Percentiles rank a stretch among this genome's conserved stretches.
Evolutionary conservation across 805 yeast genomes (phyloP).

Genomic region (Candida germanica): DNA sequence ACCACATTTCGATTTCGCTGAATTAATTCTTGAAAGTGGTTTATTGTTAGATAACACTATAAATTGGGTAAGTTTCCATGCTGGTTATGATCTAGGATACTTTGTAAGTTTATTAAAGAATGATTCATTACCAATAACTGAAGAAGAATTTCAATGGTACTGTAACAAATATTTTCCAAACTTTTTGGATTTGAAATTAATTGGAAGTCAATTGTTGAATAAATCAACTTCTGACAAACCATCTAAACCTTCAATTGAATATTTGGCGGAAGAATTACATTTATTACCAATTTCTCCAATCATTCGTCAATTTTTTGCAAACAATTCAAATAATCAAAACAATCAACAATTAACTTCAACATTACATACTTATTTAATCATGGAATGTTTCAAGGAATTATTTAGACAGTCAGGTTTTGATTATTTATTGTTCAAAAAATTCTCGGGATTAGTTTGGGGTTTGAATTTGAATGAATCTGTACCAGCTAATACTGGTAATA

Average conservation of each 20-base stretch:
- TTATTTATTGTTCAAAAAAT: slow-evolving; percentile 25
- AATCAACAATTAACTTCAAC: slow-evolving; percentile 45
- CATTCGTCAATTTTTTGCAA: slow-evolving; percentile 38
- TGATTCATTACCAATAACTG: slow-evolving; percentile 73
- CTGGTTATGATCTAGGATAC: slow-evolving; percentile 93
- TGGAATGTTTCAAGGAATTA: slow-evolving; percentile 63
- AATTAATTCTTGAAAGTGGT: slow-evolving; percentile 81
- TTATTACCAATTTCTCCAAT: slow-evolving; percentile 60
- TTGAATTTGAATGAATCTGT: slow-evolving; percentile 22
- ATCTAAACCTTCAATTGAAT: slow-evolving; percentile 51
- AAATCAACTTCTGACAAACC: slow-evolving; percentile 13
- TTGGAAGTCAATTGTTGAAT: slow-evolving; percentile 36
- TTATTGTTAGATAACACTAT: slow-evolving; percentile 66
- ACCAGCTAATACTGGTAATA: slow-evolving; percentile 2
- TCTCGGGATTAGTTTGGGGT: slow-evolving; percentile 54
- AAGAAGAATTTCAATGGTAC: slow-evolving; percentile 73
- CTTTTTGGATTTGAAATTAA: slow-evolving; percentile 73
- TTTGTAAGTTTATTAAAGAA: slow-evolving; percentile 73
- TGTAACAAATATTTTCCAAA: slow-evolving; percentile 73
- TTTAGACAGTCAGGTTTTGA: slow-evolving; percentile 26
- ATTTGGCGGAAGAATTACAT: slow-evolving; percentile 62
- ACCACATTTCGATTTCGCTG: slow-evolving; percentile 76
- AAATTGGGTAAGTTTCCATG: slow-evolving; percentile 89
- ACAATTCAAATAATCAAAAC: slow-evolving; percentile 21
- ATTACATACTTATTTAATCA: slow-evolving; percentile 61